A percentile compares a stretch with the other conserved stretches of the same genome.
These are phyloP conservation scores for Neonothopanus nambi DNA, from an alignment of 1,284 basidiomycete species.

Conservation along the genomic window DNA sequence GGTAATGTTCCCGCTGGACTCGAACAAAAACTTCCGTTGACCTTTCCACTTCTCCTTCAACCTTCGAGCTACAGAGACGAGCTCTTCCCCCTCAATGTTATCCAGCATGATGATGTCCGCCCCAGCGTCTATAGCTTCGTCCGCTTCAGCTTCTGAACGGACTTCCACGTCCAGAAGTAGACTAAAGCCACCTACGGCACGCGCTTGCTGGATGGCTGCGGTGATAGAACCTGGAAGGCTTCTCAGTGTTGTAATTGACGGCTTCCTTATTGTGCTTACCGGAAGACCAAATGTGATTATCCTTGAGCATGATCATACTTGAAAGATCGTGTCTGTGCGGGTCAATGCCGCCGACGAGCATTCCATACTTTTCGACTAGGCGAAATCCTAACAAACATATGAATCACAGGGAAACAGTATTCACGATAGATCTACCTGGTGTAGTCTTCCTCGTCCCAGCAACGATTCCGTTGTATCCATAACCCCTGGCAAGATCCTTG, in stretches of 20 bases:
- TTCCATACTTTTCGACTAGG: constrained; percentile 97
- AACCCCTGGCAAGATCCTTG: constrained; percentile 76
- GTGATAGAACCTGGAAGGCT: constrained; percentile 78
- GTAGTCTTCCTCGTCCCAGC: constrained; percentile 98
- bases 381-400: constrained; percentile 68
- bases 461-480: constrained; percentile 87
- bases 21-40: constrained; percentile 82
- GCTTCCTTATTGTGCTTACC: constrained; percentile 44
- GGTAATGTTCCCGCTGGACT: constrained; percentile 92
- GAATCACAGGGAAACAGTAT: constrained; percentile 21
- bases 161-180: constrained; percentile 96
- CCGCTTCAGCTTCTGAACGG: constrained; percentile 83
- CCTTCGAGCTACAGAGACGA: constrained; percentile 66
- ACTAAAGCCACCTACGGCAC: constrained; percentile 90
- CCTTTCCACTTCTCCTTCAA: constrained; percentile 80
- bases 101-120: constrained; percentile 99
- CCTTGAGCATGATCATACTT: constrained; percentile 99
- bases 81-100: constrained; percentile 81
- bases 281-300: constrained; percentile 98
- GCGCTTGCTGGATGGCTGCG: constrained; percentile 81
- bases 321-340: constrained; percentile 95
- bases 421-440: constrained; percentile 58
- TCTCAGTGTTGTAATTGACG: constrained; percentile 12
- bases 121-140: constrained; percentile 94
- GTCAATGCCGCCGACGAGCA: constrained; percentile 97